Base-by-base conservation (phyloP, 75 land plant species). In the Pinus albicaulis region DNA sequence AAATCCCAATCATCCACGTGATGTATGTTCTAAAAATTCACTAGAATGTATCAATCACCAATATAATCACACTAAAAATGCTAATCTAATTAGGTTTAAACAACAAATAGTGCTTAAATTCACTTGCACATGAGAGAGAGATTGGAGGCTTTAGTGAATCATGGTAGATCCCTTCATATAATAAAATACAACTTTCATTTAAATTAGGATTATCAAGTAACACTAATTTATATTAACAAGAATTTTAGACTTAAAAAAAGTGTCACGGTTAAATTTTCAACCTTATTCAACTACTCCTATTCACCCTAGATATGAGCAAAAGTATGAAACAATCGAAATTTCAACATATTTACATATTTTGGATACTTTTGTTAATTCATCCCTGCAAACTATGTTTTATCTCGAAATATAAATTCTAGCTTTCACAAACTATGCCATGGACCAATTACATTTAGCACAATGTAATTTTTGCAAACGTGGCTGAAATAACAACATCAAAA, bases 291-390 rank as follows among this genome's bases (percentile, higher is more conserved):
- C 11, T 34, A 66, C 48, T 38, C 19, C 14, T 36, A 44, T 66
- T 66, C n/a, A n/a, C n/a, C n/a, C n/a, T n/a, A n/a, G n/a, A n/a
- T n/a, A n/a, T 12, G 38, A 38, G 48, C n/a, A 66, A 66, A 66
- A 38, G 70, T 38, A 66, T 66, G 31, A 66, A 66, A 20, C 36
- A 1, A 44, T 20, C 38, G 44, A 66, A 20, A 19, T 44, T 19
- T 66, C 70, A 66, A 66, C 44, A 44, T 66, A 48, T 44, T 44
- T 66, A 36, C 70, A 66, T 17, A 7, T 66, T 66, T 10, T 66
- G 44, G 70, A 66, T 44, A 66, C 70, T 66, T 38, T n/a, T 36
- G 36, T 3, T 22, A 66, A 38, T 19, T 66, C n/a, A 34, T 2
- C 70, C 20, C 19, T 66, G 70, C 17, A 66, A 66, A n/a, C 48